These are phyloP conservation scores for Magnusiomyces tetraspermus DNA, from an alignment of 1,139 yeast species.

Conservation along the genomic window DNA sequence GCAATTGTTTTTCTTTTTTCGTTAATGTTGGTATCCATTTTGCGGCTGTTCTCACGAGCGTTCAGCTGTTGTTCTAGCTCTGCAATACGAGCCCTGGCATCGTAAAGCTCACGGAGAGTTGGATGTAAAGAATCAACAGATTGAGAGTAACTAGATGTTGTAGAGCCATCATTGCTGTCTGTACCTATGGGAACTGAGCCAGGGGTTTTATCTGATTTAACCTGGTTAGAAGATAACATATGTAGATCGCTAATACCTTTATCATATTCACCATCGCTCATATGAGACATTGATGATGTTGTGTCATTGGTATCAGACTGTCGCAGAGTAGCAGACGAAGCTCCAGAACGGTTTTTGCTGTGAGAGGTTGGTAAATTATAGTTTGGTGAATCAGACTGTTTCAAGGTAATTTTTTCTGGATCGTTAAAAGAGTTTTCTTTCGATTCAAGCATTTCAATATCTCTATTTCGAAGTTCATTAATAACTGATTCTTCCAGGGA, in stretches of 20 bases:
- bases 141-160: neutral
- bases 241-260: slow-evolving; percentile 14
- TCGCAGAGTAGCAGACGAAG: slow-evolving; percentile 10
- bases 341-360: slow-evolving; percentile 4
- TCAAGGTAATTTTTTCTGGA: neutral
- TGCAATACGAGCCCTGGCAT: slow-evolving; percentile 28
- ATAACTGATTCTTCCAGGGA: slow-evolving; percentile 7
- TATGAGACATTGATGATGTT: too few relatives aligned
- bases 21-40: slow-evolving; percentile 23
- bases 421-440: neutral
- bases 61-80: slow-evolving; percentile 27
- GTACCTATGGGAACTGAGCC: slow-evolving; percentile 7
- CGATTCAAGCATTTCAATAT: neutral
- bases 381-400: neutral
- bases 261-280: too few relatives aligned
- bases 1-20: slow-evolving; percentile 32
- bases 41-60: slow-evolving; percentile 17
- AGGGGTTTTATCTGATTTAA: slow-evolving; percentile 5
- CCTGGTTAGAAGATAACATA: slow-evolving; percentile 1
- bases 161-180: neutral
- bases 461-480: slow-evolving; percentile 1
- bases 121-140: slow-evolving; percentile 5
- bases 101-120: slow-evolving; percentile 23
- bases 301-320: neutral
- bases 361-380: slow-evolving; percentile 7